phyloP scores from a whole-genome alignment of 352 stramenopile genomes.

The Phytophthora pinifolia region DNA sequence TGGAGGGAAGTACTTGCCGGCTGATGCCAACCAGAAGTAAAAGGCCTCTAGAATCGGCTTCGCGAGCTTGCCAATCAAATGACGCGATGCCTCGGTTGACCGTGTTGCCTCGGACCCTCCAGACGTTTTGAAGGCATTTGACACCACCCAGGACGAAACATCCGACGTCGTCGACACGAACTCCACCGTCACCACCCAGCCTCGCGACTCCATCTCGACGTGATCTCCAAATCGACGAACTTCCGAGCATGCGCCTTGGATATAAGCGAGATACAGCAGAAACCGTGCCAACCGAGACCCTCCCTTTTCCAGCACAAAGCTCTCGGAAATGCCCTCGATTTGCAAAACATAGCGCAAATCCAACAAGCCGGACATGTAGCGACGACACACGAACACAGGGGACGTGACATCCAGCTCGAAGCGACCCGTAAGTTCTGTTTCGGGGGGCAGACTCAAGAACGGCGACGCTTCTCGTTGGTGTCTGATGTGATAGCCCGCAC shows the following conservation, averaged over 20 bases:
- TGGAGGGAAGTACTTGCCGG: slow-evolving; percentile 77
- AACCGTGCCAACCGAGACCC: slow-evolving; percentile 58
- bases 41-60: slow-evolving; percentile 74
- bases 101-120: slow-evolving; percentile 22
- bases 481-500: slow-evolving; percentile 40
- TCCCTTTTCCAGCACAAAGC: slow-evolving; percentile 83
- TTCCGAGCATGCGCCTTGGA: slow-evolving; percentile 76
- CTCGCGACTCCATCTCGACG: slow-evolving; percentile 74
- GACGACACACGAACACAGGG: slow-evolving; percentile 91
- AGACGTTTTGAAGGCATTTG: slow-evolving; percentile 71
- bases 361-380: slow-evolving; percentile 95
- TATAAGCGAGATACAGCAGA: slow-evolving; percentile 72
- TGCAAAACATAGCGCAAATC: slow-evolving; percentile 98
- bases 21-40: slow-evolving; percentile 80
- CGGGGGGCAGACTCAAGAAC: slow-evolving; percentile 53
- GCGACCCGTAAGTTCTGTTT: slow-evolving; percentile 59
- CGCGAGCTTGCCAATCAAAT: slow-evolving; percentile 55
- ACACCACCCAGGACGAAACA: slow-evolving; percentile 77
- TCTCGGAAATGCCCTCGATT: slow-evolving; percentile 93
- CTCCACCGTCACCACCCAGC: slow-evolving; percentile 83
- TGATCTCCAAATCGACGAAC: slow-evolving; percentile 64
- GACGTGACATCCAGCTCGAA: slow-evolving; percentile 85
- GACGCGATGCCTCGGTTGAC: slow-evolving; percentile 22
- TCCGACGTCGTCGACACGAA: slow-evolving; percentile 85
- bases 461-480: slow-evolving; percentile 38